A percentile compares a stretch with the other conserved stretches of the same genome.
Evolutionary conservation across 805 yeast species (phyloP).

Genomic region (Kazachstania africana): DNA sequence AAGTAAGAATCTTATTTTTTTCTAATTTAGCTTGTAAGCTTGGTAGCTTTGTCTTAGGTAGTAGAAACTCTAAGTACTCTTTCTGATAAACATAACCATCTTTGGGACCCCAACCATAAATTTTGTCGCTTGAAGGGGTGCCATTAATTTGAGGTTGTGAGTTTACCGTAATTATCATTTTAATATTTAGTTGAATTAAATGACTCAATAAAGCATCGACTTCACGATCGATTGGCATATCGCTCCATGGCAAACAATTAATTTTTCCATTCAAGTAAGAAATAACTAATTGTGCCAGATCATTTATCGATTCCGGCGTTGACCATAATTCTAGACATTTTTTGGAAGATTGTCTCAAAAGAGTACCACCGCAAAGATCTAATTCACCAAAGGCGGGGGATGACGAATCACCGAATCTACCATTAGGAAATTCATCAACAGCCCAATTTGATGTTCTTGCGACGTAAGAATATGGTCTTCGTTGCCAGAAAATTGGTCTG

Average conservation of each 20-base stretch:
- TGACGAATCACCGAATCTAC: slow-evolving; percentile 96
- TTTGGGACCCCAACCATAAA: slow-evolving; percentile 91
- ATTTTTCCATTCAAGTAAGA: slow-evolving; percentile 63
- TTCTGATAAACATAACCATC: slow-evolving; percentile 91
- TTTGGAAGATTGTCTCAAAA: slow-evolving; percentile 72
- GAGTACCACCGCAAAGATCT: slow-evolving; percentile 66
- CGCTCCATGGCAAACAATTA: slow-evolving; percentile 85
- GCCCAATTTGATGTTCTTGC: slow-evolving; percentile 77
- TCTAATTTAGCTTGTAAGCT: slow-evolving; percentile 20
- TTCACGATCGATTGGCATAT: slow-evolving; percentile 75
- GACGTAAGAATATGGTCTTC: slow-evolving; percentile 80
- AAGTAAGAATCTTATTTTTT: slow-evolving; percentile 49
- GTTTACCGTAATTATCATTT: slow-evolving; percentile 71
- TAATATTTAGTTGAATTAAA: slow-evolving; percentile 50
- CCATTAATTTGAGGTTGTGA: slow-evolving; percentile 94
- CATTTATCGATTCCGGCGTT: slow-evolving; percentile 47
- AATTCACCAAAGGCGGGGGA: slow-evolving; percentile 95
- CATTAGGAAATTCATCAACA: slow-evolving; percentile 93
- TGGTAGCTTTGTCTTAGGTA: slow-evolving; percentile 38
- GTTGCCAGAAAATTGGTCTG: slow-evolving; percentile 93
- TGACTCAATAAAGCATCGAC: slow-evolving; percentile 48
- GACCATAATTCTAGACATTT: slow-evolving; percentile 87
- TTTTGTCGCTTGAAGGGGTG: slow-evolving; percentile 51
- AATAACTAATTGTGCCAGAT: slow-evolving; percentile 52
- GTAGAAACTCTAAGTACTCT: slow-evolving; percentile 78